A percentile compares a stretch with the other conserved stretches of the same genome.
Conservation (phyloP, 2,329 filamentous ascomycete genomes). For the Ramichloridium luteum region DNA sequence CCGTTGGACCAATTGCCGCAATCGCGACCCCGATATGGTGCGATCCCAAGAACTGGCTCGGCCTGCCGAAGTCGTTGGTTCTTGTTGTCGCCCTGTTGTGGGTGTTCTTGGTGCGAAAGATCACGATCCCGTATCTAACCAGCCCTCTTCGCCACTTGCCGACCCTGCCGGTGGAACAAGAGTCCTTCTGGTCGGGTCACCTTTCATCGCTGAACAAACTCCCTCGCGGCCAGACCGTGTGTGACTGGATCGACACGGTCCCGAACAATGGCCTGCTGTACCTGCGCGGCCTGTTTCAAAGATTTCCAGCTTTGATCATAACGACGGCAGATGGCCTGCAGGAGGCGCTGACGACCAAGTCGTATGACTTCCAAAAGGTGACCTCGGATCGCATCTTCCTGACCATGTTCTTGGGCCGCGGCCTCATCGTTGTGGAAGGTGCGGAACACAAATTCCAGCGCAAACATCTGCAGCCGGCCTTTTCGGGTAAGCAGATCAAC, state of each 20-base stretch:
- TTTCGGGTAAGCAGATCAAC: conserved; percentile 73
- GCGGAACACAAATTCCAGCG: conserved; percentile 42
- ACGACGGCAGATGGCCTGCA: background rate
- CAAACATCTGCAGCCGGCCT: conserved; percentile 66
- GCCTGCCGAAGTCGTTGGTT: background rate
- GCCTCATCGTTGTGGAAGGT: conserved; percentile 37
- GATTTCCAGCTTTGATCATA: conserved; percentile 72
- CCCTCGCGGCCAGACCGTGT: conserved; percentile 17
- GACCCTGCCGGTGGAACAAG: conserved; percentile 9
- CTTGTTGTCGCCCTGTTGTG: background rate
- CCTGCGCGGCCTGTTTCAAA: conserved; percentile 29
- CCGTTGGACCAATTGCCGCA: background rate
- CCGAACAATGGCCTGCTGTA: conserved; percentile 22
- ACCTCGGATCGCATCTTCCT: conserved; percentile 37
- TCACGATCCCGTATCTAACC: conserved; percentile 25
- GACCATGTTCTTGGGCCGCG: conserved; percentile 30
- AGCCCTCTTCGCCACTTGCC: conserved; percentile 29
- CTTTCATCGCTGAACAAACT: conserved; percentile 21
- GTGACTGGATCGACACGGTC: conserved; percentile 2
- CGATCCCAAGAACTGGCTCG: background rate
- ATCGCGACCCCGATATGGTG: background rate
- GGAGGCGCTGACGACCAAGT: conserved; percentile 44
- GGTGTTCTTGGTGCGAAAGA: background rate
- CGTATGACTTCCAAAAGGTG: conserved; percentile 50
- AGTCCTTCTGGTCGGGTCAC: conserved; percentile 24